Evolutionary conservation across 225 moss, liverwort and hornwort genomes (phyloP), one percentile per base, ranked within the genome.

Genomic region (Sphagnum tenellum): DNA sequence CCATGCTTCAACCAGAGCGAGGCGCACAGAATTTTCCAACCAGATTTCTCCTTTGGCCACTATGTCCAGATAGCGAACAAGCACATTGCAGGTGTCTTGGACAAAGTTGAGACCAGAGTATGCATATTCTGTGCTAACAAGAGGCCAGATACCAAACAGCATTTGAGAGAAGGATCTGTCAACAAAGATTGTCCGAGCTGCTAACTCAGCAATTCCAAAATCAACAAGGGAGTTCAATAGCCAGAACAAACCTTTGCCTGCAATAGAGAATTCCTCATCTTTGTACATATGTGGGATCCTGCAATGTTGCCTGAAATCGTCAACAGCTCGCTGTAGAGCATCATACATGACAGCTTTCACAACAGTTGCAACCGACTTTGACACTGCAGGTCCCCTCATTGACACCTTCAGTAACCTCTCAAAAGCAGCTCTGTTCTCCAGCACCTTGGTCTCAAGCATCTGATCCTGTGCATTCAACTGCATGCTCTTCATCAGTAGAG

Each of bases 1-100:
- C 79, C 79, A 79, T 65, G 79, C 79, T 79, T 79, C 79, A 8
- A 79, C 75, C 72, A 79, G 69, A 55, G 79, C 79, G 60, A 79
- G 75, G 48, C 79, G 71, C 60, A 79, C 79, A 69, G 75, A 75
- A 61, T 75, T 79, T 62, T 79, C 79, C 66, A 79, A 72, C 75
- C 75, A 79, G 59, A 79, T 72, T 60, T 79, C 79, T 55, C 75
- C 75, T 60, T 75, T 79, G 6, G 79, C 79, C 65, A 79, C 79
- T 59, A 79, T 79, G 69, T 79, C 79, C 65, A 79, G 66, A 60
- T 79, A 79, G 54, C 75, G 75, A 54, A 79, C 75, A 59, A 79
- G 79, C 56, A 75, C 75, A 72, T 75, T 79, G 75, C 75, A 79
- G 8, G 79, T 75, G 69, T 79, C 79, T 66, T 79, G 75, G 52